Conservation (phyloP, 805 yeast genomes). For the Starmerella vaccinii region DNA sequence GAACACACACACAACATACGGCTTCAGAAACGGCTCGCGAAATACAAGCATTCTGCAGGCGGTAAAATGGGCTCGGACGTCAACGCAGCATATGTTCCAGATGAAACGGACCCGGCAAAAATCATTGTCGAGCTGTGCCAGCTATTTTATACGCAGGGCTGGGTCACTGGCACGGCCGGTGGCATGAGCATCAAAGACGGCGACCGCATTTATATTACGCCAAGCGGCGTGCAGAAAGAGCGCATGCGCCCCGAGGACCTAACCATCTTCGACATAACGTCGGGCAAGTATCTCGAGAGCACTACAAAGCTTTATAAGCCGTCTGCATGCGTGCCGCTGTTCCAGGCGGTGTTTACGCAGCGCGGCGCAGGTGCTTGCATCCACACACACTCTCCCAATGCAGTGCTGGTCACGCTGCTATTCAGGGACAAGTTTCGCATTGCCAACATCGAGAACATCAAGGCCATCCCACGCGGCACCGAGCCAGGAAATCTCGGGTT, state of each 20-base stretch:
- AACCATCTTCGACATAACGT: conserved; percentile 58
- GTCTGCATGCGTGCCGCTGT: conserved; percentile 89
- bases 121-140: conserved; percentile 73
- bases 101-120: conserved; percentile 67
- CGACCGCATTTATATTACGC: conserved; percentile 63
- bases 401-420: conserved; percentile 68
- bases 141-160: conserved; percentile 64
- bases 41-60: background rate
- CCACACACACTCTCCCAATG: conserved; percentile 86
- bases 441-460: conserved; percentile 78
- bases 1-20: background rate
- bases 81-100: conserved; percentile 27
- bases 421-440: conserved; percentile 48
- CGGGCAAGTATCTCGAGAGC: conserved; percentile 43
- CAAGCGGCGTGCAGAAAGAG: conserved; percentile 95
- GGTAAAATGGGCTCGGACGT: conserved; percentile 25
- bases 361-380: conserved; percentile 84
- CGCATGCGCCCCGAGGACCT: conserved; percentile 70
- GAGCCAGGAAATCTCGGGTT: conserved; percentile 60
- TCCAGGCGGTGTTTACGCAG: conserved; percentile 56
- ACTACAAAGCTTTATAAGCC: conserved; percentile 60
- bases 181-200: conserved; percentile 67
- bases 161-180: conserved; percentile 97
- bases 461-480: conserved; percentile 68
- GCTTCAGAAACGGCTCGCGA: no score